Base-by-base conservation (phyloP, 148 eudicot genomes). In the Rhododendron kiyosumense region DNA sequence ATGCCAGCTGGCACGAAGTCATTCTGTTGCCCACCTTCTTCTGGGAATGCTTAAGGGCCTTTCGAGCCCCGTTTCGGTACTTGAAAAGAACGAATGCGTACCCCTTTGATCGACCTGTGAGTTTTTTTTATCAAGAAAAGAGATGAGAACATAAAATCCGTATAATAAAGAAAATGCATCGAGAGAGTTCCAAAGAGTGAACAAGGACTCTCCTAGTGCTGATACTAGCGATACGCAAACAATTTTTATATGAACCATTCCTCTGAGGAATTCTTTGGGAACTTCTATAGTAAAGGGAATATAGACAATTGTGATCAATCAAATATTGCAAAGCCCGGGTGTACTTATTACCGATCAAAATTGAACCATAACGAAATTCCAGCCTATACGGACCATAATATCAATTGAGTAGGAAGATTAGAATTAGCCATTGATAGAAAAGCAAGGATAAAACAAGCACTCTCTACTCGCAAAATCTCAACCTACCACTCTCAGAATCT, bases 1-100 rank as follows among this genome's bases (percentile, higher is more conserved):
- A 88, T 4, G 94, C 92, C 84, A 92, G 86, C 85, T 92, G 92
- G 82, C 92, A 90, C 0, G 92, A 84, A 7, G 90, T 83, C 52
- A 77, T 79, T 22, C 91, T 79, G 76, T 57, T 90, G 74, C 92
- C 91, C 7, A 92, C 88, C 84, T 83, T 90, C 90, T 89, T 90
- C 86, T 89, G 91, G 13, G 82, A 88, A 81, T 84, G 84, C 63
- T 90, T 89, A 1, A 92, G 86, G 28, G 94, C 91, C 67, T 87
- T 92, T 5, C 41, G 54, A 3, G 91, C 89, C 0, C 81, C 84
- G 3, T 61, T 65, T 0, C 91, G 83, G 6, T 85, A 87, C 78
- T 87, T 90, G 85, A 86, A 92, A 36, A 87, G 81, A 32, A 90
- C 88, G 45, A 92, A 92, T 3, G 86, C 94, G 38, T 90, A 92